A percentile compares a stretch with the other conserved stretches of the same genome.
These are phyloP conservation scores for Cryptosporidium felis DNA, from an alignment of 169 alveolate species.

Conservation along the genomic window DNA sequence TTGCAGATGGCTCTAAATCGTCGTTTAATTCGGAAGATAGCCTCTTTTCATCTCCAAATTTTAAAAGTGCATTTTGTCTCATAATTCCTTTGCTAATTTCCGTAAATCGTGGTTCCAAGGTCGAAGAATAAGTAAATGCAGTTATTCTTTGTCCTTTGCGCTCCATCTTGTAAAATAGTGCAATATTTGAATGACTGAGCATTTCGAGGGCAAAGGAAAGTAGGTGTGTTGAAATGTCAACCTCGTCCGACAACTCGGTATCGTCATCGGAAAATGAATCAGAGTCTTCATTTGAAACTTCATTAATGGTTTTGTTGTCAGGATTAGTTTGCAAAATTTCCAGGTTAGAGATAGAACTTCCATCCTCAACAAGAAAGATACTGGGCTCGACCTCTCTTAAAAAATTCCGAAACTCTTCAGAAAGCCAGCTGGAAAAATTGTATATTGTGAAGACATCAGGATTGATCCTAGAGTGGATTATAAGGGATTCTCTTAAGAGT, in stretches of 20 bases:
- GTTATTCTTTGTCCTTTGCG: constrained; percentile 61
- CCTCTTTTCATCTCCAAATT: not conserved
- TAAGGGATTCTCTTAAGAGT: constrained; percentile 15
- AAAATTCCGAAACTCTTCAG: constrained; percentile 34
- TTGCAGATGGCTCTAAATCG: not conserved
- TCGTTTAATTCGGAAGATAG: not conserved
- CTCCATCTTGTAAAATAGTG: constrained; percentile 35
- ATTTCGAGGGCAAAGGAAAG: constrained; percentile 57
- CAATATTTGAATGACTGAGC: constrained; percentile 58
- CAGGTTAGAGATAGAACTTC: constrained; percentile 65
- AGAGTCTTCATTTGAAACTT: not conserved
- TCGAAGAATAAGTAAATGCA: constrained; percentile 62
- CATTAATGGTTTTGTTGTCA: not conserved
- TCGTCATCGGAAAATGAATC: not conserved
- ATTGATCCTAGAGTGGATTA: constrained; percentile 39
- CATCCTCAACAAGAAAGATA: constrained; percentile 47
- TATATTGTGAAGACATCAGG: constrained; percentile 6
- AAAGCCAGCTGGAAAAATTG: constrained; percentile 43
- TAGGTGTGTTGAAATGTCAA: constrained; percentile 37
- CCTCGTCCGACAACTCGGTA: not conserved
- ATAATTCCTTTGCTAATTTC: constrained; percentile 31
- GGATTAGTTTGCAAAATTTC: constrained; percentile 1
- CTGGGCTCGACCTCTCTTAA: constrained; percentile 38
- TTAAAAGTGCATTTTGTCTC: not conserved
- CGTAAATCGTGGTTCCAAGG: constrained; percentile 22